Evolutionary conservation across 768 basidiomycete genomes (phyloP).

Genomic region (Phlebiopsis flavidoalba): DNA sequence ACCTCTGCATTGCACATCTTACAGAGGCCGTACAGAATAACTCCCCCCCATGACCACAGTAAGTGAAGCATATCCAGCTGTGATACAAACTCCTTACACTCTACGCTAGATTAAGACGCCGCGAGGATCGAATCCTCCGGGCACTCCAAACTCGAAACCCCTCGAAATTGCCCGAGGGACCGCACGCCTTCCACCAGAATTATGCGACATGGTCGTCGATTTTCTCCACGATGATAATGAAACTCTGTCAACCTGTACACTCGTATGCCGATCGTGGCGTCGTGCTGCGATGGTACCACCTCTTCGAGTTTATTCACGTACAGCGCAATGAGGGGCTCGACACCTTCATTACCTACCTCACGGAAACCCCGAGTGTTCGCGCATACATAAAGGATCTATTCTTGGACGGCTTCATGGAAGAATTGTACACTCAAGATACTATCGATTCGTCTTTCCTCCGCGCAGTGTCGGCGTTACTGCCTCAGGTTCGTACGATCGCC

Average conservation of each 20-base stretch:
- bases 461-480: background rate
- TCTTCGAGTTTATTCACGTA: slow-evolving; percentile 5
- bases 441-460: background rate
- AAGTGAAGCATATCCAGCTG: too few relatives aligned
- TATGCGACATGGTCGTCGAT: slow-evolving; percentile 11
- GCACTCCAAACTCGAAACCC: too few relatives aligned
- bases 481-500: background rate
- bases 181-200: slow-evolving; percentile 3
- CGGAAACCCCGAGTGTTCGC: background rate
- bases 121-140: too few relatives aligned
- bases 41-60: too few relatives aligned
- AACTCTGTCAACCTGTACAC: background rate
- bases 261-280: slow-evolving; percentile 6
- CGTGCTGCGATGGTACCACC: slow-evolving; percentile 5
- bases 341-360: slow-evolving; percentile 2
- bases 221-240: slow-evolving; percentile 2
- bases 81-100: too few relatives aligned
- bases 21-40: too few relatives aligned
- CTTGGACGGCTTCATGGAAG: slow-evolving; percentile 3
- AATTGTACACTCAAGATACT: background rate
- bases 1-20: too few relatives aligned
- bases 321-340: background rate
- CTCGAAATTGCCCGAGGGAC: too few relatives aligned
- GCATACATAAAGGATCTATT: slow-evolving; percentile 3
- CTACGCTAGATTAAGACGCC: too few relatives aligned